Percentiles rank a stretch among this genome's conserved stretches.
These are phyloP conservation scores for Priceomyces carsonii DNA, from an alignment of 805 yeast genomes.

Conservation along the genomic window DNA sequence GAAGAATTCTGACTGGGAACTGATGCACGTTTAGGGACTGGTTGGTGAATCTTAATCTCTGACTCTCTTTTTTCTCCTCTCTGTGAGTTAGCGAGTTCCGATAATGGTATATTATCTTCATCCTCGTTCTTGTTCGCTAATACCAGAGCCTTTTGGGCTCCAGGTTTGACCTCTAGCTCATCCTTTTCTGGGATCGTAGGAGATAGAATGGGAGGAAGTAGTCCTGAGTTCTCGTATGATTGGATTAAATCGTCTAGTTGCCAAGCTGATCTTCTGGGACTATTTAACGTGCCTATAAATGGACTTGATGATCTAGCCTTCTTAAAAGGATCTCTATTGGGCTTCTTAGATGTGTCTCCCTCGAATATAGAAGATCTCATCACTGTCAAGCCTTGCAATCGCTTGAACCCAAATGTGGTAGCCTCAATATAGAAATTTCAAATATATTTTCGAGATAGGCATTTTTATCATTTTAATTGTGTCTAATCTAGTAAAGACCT, in stretches of 20 bases:
- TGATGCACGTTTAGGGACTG: neutral
- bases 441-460: too few species aligned
- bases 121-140: conserved; percentile 13
- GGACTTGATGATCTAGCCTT: conserved; percentile 20
- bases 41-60: neutral
- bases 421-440: too few species aligned
- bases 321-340: conserved; percentile 5
- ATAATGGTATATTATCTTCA: conserved; percentile 29
- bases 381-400: neutral
- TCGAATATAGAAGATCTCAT: conserved; percentile 36
- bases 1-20: neutral
- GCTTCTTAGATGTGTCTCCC: conserved; percentile 12
- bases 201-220: conserved; percentile 38
- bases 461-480: too few species aligned
- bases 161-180: neutral
- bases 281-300: conserved; percentile 9
- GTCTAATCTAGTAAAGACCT: too few species aligned
- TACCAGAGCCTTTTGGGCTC: too few species aligned
- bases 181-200: conserved; percentile 34
- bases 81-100: too few species aligned
- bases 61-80: neutral
- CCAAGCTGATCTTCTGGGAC: conserved; percentile 23
- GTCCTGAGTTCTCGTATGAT: conserved; percentile 32
- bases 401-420: too few species aligned
- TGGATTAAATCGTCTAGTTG: conserved; percentile 39